Base-by-base conservation (phyloP, 805 yeast genomes). In the Yamadazyma akitaensis region DNA sequence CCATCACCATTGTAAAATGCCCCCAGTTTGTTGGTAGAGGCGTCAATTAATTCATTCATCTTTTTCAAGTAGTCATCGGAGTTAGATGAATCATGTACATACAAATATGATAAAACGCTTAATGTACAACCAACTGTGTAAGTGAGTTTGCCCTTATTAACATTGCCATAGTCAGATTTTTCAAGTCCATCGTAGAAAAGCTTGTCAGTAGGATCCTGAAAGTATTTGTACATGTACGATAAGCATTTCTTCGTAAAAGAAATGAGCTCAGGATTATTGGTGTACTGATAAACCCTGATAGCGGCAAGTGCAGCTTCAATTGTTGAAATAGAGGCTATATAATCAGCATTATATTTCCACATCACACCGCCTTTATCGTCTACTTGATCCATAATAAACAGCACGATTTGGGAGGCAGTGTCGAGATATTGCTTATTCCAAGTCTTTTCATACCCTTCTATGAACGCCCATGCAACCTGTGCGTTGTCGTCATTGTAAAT, bases 401-500 rank as follows among this genome's bases (percentile, higher is more conserved):
- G 34, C 28, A 62, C 51, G 8, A 59, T 48, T 14, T 37, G 40
- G 46, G 51, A 24, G 2, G 65, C 65, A 6, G 48, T 47, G 3
- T 51, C 47, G 33, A 62, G 53, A 49, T 62, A 56, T 5, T 49
- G 47, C 4, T 31, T 17, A 31, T 54, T 53, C 10, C 51, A 38
- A 2, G 64, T 58, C 6, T 51, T 14, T 35, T 47, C 46, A 42
- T 55, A 61, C 0, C 60, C 63, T n/a, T 62, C 65, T 8, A 57
- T 34, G 35, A 58, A 55, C 2, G 56, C 60, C 64, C 66, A 64
- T 4, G 55, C 56, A 3, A 59, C 48, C 44, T 64, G 68, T 1
- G 61, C 55, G 46, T 62, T 61, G 46, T 64, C 68, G 46, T 64
- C 68, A 19, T 51, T 58, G 44, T 64, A 64, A 18, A 63, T 53